phyloP scores from a whole-genome alignment of 208 protist genomes.

The Phytomonas francai region DNA sequence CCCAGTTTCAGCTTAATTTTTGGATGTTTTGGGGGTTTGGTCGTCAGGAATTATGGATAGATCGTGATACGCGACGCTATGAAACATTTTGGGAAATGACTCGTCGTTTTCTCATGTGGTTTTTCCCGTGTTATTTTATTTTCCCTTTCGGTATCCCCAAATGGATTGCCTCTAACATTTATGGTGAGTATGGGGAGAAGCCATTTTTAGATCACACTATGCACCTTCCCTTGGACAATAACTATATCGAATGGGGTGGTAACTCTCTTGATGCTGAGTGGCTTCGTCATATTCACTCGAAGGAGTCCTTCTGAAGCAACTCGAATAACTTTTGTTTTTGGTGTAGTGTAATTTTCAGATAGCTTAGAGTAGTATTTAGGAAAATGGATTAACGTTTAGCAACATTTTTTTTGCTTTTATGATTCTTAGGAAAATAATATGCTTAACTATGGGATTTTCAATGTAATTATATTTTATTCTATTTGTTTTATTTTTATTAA shows the following conservation, averaged over 20 bases:
- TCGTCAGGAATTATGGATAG: constrained; percentile 81
- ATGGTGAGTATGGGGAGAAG: constrained; percentile 85
- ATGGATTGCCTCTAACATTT: constrained; percentile 56
- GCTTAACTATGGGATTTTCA: background rate
- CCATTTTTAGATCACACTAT: constrained; percentile 72
- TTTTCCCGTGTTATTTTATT: constrained; percentile 83
- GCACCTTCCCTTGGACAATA: constrained; percentile 78
- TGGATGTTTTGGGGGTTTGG: constrained; percentile 87
- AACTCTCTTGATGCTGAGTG: constrained; percentile 77
- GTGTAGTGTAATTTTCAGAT: background rate
- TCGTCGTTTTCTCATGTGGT: constrained; percentile 75
- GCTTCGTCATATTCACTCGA: constrained; percentile 83
- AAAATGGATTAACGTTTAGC: background rate
- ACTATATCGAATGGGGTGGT: constrained; percentile 83
- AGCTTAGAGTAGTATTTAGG: background rate
- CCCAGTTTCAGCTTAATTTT: constrained; percentile 82
- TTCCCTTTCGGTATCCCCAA: constrained; percentile 85
- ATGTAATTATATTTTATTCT: constrained; percentile 7
- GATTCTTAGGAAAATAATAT: background rate
- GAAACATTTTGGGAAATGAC: constrained; percentile 86
- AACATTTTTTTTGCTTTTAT: constrained; percentile 3
- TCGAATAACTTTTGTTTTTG: background rate
- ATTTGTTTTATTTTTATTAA: background rate
- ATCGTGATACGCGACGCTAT: constrained; percentile 72
- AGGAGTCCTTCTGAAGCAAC: constrained; percentile 65